Base-by-base conservation (phyloP, 2,329 filamentous ascomycete species). In the Paraphaeosphaeria sporulosa region DNA sequence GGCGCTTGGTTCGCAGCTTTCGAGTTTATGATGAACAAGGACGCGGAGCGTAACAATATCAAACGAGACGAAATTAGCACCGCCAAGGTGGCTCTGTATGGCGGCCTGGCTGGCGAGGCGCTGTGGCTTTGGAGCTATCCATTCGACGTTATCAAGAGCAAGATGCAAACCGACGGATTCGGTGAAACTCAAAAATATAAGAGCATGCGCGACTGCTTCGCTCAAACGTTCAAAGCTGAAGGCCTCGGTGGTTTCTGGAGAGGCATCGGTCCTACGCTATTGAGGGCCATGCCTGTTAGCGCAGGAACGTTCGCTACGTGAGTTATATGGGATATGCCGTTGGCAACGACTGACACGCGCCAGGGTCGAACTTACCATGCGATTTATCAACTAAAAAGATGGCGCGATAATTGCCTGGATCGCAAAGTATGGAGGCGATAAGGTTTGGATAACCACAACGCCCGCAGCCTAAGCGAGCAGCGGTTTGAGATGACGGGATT, bases 91-190 rank as follows among this genome's bases (percentile, higher is more conserved):
- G 95, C 95, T 13, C 81, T 92, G 13, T 99, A 98, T 77, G 95
- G 95, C 65, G 95, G 95, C 47, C 79, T 99, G 43, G 95, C 95
- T 0, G 95, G 95, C 69, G 95, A 99, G 84, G 92, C 89, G 55
- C 86, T 99, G 59, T 99, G 95, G 95, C 83, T 99, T 57, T 86
- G 86, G 38, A 96, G 93, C 75, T 99, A 99, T 81, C 95, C 95
- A 23, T 90, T 99, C 66, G 95, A 99, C 80, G 94, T 99, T 30
- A 81, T 99, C 80, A 99, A 99, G 90, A 97, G 93, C 81, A 98
- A 97, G 87, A 97, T 98, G 94, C 95, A 99, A 86, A 97, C 90
- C 60, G 95, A 99, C 80, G 94, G 92, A 0, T 95, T 97, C 75
- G 93, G 92, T 2, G 78, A 77, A 51, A 81, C 86, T 64, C 88